A percentile compares a stretch with the other conserved stretches of the same genome.
Evolutionary conservation across 75 land plant genomes (phyloP).

Genomic region (Picea glauca): DNA sequence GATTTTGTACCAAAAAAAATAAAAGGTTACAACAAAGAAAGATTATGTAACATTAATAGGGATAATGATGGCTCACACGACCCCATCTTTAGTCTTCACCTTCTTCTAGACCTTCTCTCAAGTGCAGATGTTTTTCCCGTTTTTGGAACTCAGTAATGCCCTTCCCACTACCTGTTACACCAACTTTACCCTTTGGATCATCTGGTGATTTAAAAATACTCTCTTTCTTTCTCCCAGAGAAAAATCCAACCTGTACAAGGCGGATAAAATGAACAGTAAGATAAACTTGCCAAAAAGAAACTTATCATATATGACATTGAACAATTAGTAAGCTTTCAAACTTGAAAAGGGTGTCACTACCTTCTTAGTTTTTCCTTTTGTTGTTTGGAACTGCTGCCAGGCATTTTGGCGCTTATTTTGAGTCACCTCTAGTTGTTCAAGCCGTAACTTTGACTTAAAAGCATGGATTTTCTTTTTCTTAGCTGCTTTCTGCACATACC

Average conservation of each 20-base stretch:
- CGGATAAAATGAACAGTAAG: not conserved
- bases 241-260: conserved; percentile 77
- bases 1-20: no score
- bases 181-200: conserved; percentile 95
- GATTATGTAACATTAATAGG: no score
- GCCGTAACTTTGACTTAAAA: conserved; percentile 87
- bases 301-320: not conserved
- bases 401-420: conserved; percentile 99
- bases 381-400: conserved; percentile 98
- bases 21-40: no score
- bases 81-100: conserved; percentile 23
- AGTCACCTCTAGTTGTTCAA: conserved; percentile 85
- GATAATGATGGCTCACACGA: no score
- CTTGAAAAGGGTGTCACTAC: conserved; percentile 19
- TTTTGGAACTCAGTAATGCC: conserved; percentile 97
- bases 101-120: conserved; percentile 64
- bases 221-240: conserved; percentile 93
- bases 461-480: conserved; percentile 97
- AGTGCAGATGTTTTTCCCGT: conserved; percentile 95
- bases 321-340: not conserved
- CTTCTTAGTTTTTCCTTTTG: conserved; percentile 91
- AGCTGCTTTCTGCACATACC: conserved; percentile 70
- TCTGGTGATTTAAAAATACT: conserved; percentile 99
- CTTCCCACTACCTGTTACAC: conserved; percentile 98
- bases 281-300: not conserved